These are phyloP conservation scores for Flagelloscypha sp. DNA, from an alignment of 768 basidiomycete species.

Conservation along the genomic window DNA sequence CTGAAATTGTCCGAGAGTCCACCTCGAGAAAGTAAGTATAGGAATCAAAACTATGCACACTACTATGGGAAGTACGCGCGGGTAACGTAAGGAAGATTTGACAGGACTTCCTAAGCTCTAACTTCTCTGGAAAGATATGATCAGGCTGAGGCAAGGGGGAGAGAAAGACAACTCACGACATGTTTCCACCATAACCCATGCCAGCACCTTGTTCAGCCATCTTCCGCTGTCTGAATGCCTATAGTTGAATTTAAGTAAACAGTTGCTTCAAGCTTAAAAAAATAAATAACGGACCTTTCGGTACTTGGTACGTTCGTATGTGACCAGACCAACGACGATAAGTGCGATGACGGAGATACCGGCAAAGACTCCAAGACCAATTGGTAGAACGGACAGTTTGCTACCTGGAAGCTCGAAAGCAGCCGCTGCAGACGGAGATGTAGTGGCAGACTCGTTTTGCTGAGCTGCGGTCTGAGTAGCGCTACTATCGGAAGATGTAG, in stretches of 20 bases:
- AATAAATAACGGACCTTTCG: conserved; percentile 51
- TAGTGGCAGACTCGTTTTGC: conserved; percentile 23
- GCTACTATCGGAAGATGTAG: conserved; percentile 2
- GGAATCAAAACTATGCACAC: too few relatives aligned
- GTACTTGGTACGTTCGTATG: conserved; percentile 81
- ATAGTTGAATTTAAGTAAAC: conserved; percentile 6
- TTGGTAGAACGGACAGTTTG: conserved; percentile 65
- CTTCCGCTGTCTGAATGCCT: conserved; percentile 72
- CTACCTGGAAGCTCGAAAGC: conserved; percentile 66
- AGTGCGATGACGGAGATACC: conserved; percentile 81
- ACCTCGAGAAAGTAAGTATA: too few relatives aligned
- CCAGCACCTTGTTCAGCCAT: conserved; percentile 53
- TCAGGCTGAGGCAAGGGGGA: too few relatives aligned
- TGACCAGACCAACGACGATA: conserved; percentile 75
- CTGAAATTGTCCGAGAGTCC: too few relatives aligned
- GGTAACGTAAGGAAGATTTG: too few relatives aligned
- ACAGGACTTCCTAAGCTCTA: too few relatives aligned
- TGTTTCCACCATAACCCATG: conserved; percentile 58
- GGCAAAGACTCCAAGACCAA: conserved; percentile 78
- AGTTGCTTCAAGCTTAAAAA: conserved; percentile 4
- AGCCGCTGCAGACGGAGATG: conserved; percentile 27
- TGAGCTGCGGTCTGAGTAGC: conserved; percentile 21
- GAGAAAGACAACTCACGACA: conserved; percentile 35
- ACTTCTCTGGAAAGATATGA: too few relatives aligned
- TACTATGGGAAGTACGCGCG: too few relatives aligned